phyloP scores from a whole-genome alignment of 192 early-diverging fungal genomes.

The Powellomyces hirtus region DNA sequence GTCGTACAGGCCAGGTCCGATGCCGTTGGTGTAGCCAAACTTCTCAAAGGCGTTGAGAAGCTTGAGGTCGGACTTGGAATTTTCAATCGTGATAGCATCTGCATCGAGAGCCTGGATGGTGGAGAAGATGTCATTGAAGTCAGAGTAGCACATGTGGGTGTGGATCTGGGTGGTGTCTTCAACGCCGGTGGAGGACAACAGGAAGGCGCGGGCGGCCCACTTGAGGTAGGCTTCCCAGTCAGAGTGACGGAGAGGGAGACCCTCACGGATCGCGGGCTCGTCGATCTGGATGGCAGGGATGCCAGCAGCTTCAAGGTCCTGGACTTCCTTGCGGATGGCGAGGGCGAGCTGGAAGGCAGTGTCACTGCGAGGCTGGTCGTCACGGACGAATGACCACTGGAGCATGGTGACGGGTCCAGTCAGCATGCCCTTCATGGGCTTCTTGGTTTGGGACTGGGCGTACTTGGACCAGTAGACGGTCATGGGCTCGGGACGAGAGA shows the following conservation, averaged over 20 bases:
- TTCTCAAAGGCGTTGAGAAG: constrained; percentile 83
- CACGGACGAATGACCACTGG: constrained; percentile 98
- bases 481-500: constrained; percentile 87
- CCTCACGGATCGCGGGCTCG: constrained; percentile 99
- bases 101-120: constrained; percentile 89
- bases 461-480: constrained; percentile 83
- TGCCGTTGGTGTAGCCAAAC: constrained; percentile 81
- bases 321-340: constrained; percentile 94
- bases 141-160: constrained; percentile 97
- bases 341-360: constrained; percentile 89
- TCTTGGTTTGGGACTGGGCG: constrained; percentile 83
- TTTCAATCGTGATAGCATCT: constrained; percentile 98
- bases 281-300: constrained; percentile 96
- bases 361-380: constrained; percentile 84
- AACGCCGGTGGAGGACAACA: constrained; percentile 84
- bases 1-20: constrained; percentile 97
- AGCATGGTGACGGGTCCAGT: constrained; percentile 98
- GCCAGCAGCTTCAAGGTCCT: constrained; percentile 87
- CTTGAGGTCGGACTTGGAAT: constrained; percentile 96
- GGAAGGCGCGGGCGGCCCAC: constrained; percentile 95
- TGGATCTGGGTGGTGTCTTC: constrained; percentile 90
- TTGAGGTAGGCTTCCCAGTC: constrained; percentile 90
- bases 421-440: constrained; percentile 99
- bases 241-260: constrained; percentile 83
- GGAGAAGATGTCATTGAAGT: constrained; percentile 98